Base-by-base conservation (phyloP, 2,329 filamentous ascomycete genomes). In the Arthrobotrys conoides region DNA sequence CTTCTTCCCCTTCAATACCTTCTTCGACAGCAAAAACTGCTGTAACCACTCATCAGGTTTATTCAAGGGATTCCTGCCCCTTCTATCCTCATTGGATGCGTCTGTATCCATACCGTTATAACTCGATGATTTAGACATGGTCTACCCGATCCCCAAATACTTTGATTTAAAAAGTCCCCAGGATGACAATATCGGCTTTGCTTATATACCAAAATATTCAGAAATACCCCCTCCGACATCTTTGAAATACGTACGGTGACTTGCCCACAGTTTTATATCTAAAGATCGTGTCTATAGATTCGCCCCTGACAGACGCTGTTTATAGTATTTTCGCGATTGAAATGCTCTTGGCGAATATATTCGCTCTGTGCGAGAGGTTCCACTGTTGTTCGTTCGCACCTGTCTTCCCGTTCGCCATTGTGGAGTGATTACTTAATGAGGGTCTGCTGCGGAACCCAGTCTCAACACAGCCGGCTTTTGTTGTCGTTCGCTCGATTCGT, bases 11-110 rank as follows among this genome's bases (percentile, higher is more conserved):
- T 70, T 70, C 10, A 70, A 18, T 2, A 61, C 12, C 14, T 51
- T 70, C 51, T 57, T 55, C 6, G 38, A 33, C 8, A 70, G 20
- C 18, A 61, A 14, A 4, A 70, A 70, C 9, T 9, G 22, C 22
- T 63, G 67, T 16, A 70, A 38, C 51, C 38, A 61, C 18, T 49
- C 67, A 33, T 70, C 67, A 1, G 53, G 67, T 10, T 24, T 10
- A 41, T 70, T 70, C 12, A 70, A 22, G 44, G 67, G 67, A 12
- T 70, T 63, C 30, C 16, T 16, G 14, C 27, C 5, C 12, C 20
- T 33, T 9, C 5, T n/a, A 16, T 9, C 8, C 18, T 33, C 27
- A 14, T 8, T 16, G 51, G 51, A 4, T 22, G 30, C 6, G 30
- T 22, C 8, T 36, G n/a, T 12, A 22, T 36, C 30, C 53, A 59